phyloP scores from a whole-genome alignment of 257 asterid species.

The Solanum stenotomum region DNA sequence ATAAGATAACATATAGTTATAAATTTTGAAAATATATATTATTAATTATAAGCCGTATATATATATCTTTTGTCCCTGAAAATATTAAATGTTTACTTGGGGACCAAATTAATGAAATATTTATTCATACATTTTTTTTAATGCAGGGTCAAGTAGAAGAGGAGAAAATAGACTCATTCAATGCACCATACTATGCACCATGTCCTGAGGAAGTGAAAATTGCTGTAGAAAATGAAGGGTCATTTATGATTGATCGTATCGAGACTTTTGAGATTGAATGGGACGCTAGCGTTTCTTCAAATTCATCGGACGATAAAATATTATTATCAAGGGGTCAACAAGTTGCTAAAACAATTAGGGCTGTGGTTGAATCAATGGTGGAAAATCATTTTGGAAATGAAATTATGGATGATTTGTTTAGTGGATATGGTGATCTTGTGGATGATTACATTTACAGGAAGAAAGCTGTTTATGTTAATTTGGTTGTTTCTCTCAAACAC shows the following conservation, averaged over 20 bases:
- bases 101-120: not conserved
- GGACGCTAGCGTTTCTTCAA: constrained; percentile 15
- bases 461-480: constrained; percentile 23
- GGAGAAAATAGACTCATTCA: constrained; percentile 37
- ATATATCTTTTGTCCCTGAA: not conserved
- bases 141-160: constrained; percentile 26
- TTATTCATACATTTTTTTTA: not conserved
- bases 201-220: constrained; percentile 33
- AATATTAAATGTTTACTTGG: not conserved
- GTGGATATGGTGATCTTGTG: constrained; percentile 19
- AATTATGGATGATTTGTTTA: constrained; percentile 46
- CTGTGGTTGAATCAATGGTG: constrained; percentile 61
- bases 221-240: constrained; percentile 34
- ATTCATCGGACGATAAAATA: not conserved
- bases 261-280: constrained; percentile 35
- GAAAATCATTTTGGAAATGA: constrained; percentile 35
- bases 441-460: constrained; percentile 27
- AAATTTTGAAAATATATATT: not conserved
- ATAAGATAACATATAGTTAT: not conserved
- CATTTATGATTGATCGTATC: constrained; percentile 22
- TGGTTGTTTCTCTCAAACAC: constrained; percentile 35
- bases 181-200: constrained; percentile 64
- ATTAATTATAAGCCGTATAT: not conserved
- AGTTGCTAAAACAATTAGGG: constrained; percentile 40
- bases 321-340: constrained; percentile 20